Percentiles rank a stretch among this genome's conserved stretches.
Conservation (phyloP, 495 filamentous ascomycete species). For the Neurospora sp. region DNA sequence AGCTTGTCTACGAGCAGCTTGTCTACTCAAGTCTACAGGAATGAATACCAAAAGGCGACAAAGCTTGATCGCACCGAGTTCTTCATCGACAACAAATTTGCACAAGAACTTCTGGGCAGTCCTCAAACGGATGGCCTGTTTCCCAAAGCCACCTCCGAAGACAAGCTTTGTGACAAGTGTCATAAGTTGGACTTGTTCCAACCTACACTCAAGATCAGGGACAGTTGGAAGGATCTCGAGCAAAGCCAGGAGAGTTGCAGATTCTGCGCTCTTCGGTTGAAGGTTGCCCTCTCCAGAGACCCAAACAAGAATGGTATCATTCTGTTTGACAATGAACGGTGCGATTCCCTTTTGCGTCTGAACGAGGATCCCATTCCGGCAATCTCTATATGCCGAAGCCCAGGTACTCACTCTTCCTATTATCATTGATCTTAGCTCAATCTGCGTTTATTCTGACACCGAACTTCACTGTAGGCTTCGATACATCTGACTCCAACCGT, state of each 20-base stretch:
- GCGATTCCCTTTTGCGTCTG: conserved; percentile 6
- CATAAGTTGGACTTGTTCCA: not conserved
- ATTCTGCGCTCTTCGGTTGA: conserved; percentile 12
- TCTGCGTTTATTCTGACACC: too few species aligned
- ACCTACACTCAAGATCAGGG: not conserved
- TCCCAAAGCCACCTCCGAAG: too few species aligned
- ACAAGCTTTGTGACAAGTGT: not conserved
- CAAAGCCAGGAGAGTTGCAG: conserved; percentile 1
- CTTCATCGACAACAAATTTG: too few species aligned
- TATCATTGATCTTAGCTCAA: too few species aligned
- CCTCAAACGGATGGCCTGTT: too few species aligned
- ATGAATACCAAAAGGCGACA: too few species aligned
- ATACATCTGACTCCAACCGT: not conserved
- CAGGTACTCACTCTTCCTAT: not conserved
- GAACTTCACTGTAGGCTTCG: not conserved
- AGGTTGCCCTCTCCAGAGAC: not conserved
- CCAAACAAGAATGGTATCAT: not conserved
- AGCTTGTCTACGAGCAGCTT: too few species aligned
- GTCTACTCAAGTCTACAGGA: too few species aligned
- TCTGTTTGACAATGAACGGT: conserved; percentile 4
- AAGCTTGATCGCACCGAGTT: too few species aligned
- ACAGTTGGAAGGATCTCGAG: conserved; percentile 1
- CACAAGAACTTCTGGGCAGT: too few species aligned
- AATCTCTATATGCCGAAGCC: conserved; percentile 3
- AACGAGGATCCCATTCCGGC: conserved; percentile 2